Evolutionary conservation across 2,329 filamentous ascomycete species (phyloP), one percentile per base, ranked within the genome.

Genomic region (Colletotrichum somersetense): DNA sequence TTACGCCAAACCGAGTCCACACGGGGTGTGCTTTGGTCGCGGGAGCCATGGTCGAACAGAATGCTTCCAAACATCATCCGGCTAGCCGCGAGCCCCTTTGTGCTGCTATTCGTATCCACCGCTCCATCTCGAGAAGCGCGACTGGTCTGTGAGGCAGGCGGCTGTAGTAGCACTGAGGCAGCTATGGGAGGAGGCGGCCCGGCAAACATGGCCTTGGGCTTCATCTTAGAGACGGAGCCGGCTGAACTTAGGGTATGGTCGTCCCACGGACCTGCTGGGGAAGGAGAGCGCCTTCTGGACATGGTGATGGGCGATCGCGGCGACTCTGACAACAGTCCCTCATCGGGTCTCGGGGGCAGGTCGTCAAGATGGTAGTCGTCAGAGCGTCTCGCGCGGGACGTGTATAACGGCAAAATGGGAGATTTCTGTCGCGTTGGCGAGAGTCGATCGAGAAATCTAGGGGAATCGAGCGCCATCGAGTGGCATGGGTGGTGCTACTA

Each of bases 181-280:
- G 84, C 82, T 67, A 89, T 88, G 5, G 87, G 87, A 0, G 87
- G 85, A 0, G 87, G 87, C 0, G 87, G 86, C 1, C 86, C 85
- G 2, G 80, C 76, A 68, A 88, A 88, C 56, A 88, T 80, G 3
- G 79, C 72, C 16, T 77, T 80, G 11, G 75, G 75, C 61, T 77
- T 81, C 30, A 72, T 73, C 65, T 79, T 81, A 7, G 81, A 80
- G 12, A 79, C 74, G 1, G 82, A 82, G 16, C 75, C 78, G 8
- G 74, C 73, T 38, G 77, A 78, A 73, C 77, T 81, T 16, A 56
- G 18, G 4, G 48, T 58, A 61, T 73, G 48, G 16, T 65, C 58
- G 20, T 69, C 58, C 72, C 72, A 75, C 18, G 66, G 65, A 18
- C 64, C 68, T 18, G n/a, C 40, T 30, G 66, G 68, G 12, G 55